Evolutionary conservation across 2,329 filamentous ascomycete species (phyloP).

Genomic region (Xylariales sp.): DNA sequence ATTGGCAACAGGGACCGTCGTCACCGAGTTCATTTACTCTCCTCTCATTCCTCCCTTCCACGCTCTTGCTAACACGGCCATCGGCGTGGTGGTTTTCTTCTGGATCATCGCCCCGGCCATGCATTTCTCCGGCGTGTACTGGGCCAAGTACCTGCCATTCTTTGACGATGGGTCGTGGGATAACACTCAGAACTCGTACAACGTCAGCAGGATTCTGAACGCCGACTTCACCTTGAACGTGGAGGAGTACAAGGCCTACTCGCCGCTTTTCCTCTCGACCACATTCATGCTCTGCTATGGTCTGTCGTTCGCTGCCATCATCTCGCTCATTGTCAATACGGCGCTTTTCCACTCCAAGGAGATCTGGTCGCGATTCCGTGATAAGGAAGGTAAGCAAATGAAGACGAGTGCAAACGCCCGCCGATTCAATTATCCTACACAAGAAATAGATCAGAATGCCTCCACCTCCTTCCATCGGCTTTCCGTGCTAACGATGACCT

Average conservation of each 20-base stretch:
- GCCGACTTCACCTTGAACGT: slow-evolving; percentile 43
- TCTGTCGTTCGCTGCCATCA: slow-evolving; percentile 49
- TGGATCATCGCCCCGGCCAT: slow-evolving; percentile 41
- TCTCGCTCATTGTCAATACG: slow-evolving; percentile 34
- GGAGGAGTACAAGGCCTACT: slow-evolving; percentile 47
- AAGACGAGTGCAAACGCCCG: no score
- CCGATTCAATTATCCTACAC: no score
- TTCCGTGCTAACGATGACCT: no score
- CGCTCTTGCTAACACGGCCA: slow-evolving; percentile 37
- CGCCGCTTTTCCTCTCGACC: slow-evolving; percentile 48
- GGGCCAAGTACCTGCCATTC: slow-evolving; percentile 52
- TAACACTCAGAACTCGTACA: slow-evolving; percentile 48
- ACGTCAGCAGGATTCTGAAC: slow-evolving; percentile 47
- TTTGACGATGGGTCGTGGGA: slow-evolving; percentile 51
- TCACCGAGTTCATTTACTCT: no score
- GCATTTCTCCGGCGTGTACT: slow-evolving; percentile 38
- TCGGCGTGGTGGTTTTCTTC: slow-evolving; percentile 35
- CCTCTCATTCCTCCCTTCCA: slow-evolving; percentile 27
- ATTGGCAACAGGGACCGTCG: no score
- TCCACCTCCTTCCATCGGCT: no score
- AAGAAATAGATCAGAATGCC: no score
- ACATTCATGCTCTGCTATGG: slow-evolving; percentile 43
- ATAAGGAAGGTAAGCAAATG: slow-evolving; percentile 43
- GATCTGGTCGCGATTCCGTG: slow-evolving; percentile 38
- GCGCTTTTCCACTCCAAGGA: slow-evolving; percentile 35